Percentiles rank a stretch among this genome's conserved stretches.
These are phyloP conservation scores for Candida boleticola DNA, from an alignment of 805 yeast species.

Conservation along the genomic window DNA sequence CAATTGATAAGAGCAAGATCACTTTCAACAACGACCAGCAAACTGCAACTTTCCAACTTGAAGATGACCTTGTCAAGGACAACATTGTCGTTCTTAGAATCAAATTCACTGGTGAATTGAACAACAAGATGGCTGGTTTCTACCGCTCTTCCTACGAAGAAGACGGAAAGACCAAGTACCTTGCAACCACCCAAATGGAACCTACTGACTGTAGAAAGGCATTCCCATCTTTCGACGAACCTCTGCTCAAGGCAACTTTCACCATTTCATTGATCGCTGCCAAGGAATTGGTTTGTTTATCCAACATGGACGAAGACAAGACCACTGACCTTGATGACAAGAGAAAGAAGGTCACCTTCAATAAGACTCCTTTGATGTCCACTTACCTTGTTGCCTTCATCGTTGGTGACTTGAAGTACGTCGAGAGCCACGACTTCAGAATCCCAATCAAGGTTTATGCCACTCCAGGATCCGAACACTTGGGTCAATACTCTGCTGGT, in stretches of 20 bases:
- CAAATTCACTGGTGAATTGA: conserved; percentile 60
- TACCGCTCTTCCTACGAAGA: conserved; percentile 66
- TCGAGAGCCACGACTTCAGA: conserved; percentile 62
- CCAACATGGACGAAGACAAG: conserved; percentile 64
- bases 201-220: conserved; percentile 86
- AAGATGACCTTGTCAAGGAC: conserved; percentile 33
- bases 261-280: conserved; percentile 61
- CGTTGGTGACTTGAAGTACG: conserved; percentile 74
- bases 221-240: conserved; percentile 85
- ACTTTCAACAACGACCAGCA: conserved; percentile 36
- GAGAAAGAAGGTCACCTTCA: conserved; percentile 59
- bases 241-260: conserved; percentile 73
- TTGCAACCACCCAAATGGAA: conserved; percentile 86
- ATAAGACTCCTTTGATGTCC: conserved; percentile 79
- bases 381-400: conserved; percentile 84
- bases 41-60: conserved; percentile 38
- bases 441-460: conserved; percentile 80
- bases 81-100: conserved; percentile 45
- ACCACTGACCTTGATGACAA: conserved; percentile 41
- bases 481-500: conserved; percentile 72
- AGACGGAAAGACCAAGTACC: conserved; percentile 62
- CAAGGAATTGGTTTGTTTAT: conserved; percentile 54
- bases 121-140: conserved; percentile 81
- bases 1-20: conserved; percentile 16
- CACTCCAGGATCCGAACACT: conserved; percentile 71